Base-by-base conservation (phyloP, 2,329 filamentous ascomycete species). In the Fusarium stilboides region DNA sequence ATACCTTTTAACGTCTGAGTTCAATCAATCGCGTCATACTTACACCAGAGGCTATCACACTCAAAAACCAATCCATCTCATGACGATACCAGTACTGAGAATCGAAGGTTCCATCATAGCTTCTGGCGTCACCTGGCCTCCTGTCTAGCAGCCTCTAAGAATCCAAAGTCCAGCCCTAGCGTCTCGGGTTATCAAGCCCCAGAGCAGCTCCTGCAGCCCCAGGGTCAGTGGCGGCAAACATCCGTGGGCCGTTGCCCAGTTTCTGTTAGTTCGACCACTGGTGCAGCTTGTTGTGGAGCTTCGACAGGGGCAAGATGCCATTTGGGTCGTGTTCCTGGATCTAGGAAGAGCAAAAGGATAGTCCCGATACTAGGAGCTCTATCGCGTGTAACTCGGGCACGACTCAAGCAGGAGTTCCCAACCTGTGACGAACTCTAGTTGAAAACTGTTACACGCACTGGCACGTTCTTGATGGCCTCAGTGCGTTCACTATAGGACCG, bases 41-140 rank as follows among this genome's bases (percentile, higher is more conserved):
- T 28, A 34, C 43, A 40, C 19, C 42, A 49, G 20, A 20, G 26
- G 34, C 33, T 22, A 37, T 37, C 46, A 20, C 31, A 62, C 42
- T 34, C 50, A 55, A 43, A 57, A 57, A 42, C 39, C 22, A 24
- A 24, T 24, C 22, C 40, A 50, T 42, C 57, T 57, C 39, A 20
- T 51, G 28, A 57, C 44, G 10, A 51, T 26, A 45, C 37, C 44
- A 12, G 51, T 26, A 42, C 40, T 40, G 37, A 49, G 45, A 55
- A 71, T 70, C 44, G 68, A 70, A 70, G 59, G 50, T 70, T 70
- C 68, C 45, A 70, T 70, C 22, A 33, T 49, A 40, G 63, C 68
- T 70, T 70, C 68, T 70, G 59, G 63, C 47, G 68, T 24, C 46
- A 51, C 49, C 45, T 56, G 62, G 49, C 47, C 44, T 62, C 47